Base-by-base conservation (phyloP, 768 basidiomycete species). In the Boletus speciosus region DNA sequence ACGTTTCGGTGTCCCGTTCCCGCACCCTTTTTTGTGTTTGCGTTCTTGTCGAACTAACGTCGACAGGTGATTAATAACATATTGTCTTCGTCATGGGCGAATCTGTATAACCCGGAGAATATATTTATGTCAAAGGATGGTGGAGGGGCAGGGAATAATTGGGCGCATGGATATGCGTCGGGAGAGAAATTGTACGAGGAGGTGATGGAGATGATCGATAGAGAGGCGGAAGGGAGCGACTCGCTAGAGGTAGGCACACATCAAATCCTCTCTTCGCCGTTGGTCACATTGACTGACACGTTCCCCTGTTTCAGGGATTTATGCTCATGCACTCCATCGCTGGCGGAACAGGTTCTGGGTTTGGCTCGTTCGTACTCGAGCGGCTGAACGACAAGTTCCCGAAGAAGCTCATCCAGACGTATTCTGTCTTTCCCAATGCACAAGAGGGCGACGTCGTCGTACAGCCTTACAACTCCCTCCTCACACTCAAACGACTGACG, bases 241-340 rank as follows among this genome's bases (percentile, higher is more conserved):
- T 93, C 90, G 11, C 77, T 98, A 29, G 96, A 98, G 84, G 95
- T 94, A 77, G 67, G 56, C 23, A 10, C 47, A 2, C 51, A 9
- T 16, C 23, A 4, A 21, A n/a, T 36, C 38, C 14, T 35, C 39
- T 11, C 32, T 12, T 40, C 25, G 23, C 15, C 27, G 43, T 42
- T 6, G 31, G 15, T 10, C 51, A 12, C n/a, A 5, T 23, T 29
- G 37, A 36, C 35, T 10, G 39, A 49, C 47, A 37, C 54, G 42
- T 27, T 11, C 27, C 25, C 16, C 19, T 34, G 11, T n/a, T 16
- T 16, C 67, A 98, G 97, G 97, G 95, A 4, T 98, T 99, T 75
- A 97, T 98, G 93, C 78, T 96, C 42, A 90, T 97, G 78, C 97
- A 98, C 68, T 98, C 96, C 16, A 99, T 98, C 71, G 97, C 97